Evolutionary conservation across 305 asterid genomes (phyloP).

Genomic region (Ajuga reptans): DNA sequence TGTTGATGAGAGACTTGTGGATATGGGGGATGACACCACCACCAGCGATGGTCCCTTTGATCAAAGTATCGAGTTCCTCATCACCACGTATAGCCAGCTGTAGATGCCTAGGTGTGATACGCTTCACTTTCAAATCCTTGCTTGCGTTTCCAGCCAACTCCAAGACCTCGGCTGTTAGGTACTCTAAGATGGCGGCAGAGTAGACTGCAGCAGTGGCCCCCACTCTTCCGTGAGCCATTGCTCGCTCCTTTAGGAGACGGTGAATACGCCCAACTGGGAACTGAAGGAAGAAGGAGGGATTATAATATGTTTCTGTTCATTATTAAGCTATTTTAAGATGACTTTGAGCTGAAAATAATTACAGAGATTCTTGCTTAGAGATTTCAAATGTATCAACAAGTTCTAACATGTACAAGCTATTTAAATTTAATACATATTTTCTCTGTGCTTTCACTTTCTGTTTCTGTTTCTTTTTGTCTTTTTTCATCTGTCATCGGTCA

Average conservation of each 20-base stretch:
- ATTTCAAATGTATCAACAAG: not conserved
- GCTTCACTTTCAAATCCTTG: constrained; percentile 44
- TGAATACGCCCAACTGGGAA: constrained; percentile 48
- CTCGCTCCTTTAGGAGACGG: constrained; percentile 37
- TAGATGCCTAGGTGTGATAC: constrained; percentile 40
- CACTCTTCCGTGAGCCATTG: constrained; percentile 39
- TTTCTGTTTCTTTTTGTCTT: no score
- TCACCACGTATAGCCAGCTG: constrained; percentile 45
- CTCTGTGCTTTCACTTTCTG: no score
- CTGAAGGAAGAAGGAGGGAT: constrained; percentile 9
- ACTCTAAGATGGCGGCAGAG: constrained; percentile 41
- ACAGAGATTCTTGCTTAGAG: not conserved
- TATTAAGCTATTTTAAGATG: not conserved
- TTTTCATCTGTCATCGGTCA: no score
- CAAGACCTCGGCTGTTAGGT: constrained; percentile 39
- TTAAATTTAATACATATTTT: not conserved
- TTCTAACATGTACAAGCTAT: not conserved
- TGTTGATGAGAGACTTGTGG: constrained; percentile 42
- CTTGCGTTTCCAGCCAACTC: constrained; percentile 45
- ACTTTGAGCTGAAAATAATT: not conserved
- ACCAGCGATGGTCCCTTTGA: constrained; percentile 41
- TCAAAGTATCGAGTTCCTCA: constrained; percentile 38
- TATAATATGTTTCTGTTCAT: no score
- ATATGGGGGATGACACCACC: constrained; percentile 43
- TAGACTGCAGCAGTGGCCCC: constrained; percentile 48